Base-by-base conservation (phyloP, 345 rosid species). In the Viola odorata region DNA sequence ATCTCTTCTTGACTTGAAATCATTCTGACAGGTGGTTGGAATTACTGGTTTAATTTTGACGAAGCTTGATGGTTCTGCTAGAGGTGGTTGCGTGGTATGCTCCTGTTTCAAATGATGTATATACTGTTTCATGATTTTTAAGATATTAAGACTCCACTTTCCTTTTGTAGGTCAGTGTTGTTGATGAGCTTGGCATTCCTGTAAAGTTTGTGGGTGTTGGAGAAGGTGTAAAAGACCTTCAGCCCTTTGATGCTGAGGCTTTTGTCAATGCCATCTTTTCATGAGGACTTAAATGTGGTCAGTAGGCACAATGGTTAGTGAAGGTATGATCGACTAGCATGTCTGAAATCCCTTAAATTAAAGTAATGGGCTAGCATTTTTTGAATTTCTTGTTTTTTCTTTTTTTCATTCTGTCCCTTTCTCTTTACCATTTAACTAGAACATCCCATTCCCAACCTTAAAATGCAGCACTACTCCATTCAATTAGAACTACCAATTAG, bases 81-180 rank as follows among this genome's bases (percentile, higher is more conserved):
- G 99, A 76, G 97, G 99, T 58, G 97, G 97, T 62, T 87, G 96
- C 62, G 97, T 94, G 99, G 95, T 87, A 82, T 55, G 68, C 49
- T 32, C 38, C 57, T 9, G 44, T 61, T 53, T 55, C 44, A 41
- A 17, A 12, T 32, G 3, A 41, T 32, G 44, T 11, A 39, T 41
- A 8, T 8, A n/a, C n/a, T 50, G 32, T n/a, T 71, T 50, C 8
- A 13, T 49, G 62, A 54, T 32, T 58, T 42, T 44, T 36, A 40
- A n/a, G 15, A 11, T 38, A 51, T 45, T 47, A 40, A 51, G 58
- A 42, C 50, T 23, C 14, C 60, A 37, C 36, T 68, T 59, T 44
- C 38, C 23, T 64, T n/a, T 54, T 57, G 66, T 84, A 92, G 99
- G 97, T 87, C 45, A 89, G 96, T 55, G 97, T 89, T 41, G 97